These are phyloP conservation scores for Neurospora sp. DNA, from an alignment of 495 filamentous ascomycete genomes.

Conservation along the genomic window DNA sequence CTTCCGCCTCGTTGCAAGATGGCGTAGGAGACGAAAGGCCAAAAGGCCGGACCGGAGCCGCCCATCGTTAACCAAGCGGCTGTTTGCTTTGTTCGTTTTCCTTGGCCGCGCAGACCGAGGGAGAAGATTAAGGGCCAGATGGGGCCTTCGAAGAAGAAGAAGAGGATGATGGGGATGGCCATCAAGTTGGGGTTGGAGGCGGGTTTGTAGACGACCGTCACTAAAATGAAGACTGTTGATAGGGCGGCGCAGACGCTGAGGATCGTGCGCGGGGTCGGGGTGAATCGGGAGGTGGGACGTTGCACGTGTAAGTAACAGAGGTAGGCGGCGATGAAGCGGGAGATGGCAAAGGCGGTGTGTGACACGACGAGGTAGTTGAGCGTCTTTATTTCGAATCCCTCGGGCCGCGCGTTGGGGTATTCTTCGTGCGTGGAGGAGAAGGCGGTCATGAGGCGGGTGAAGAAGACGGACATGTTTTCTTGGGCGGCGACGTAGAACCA, in stretches of 20 bases:
- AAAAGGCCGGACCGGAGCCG: slow-evolving; percentile 53
- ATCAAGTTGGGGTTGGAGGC: slow-evolving; percentile 38
- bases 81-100: slow-evolving; percentile 57
- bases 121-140: slow-evolving; percentile 65
- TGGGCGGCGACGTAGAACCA: slow-evolving; percentile 69
- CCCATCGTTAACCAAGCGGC: slow-evolving; percentile 57
- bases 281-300: slow-evolving; percentile 22
- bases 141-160: slow-evolving; percentile 59
- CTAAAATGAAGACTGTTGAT: slow-evolving; percentile 32
- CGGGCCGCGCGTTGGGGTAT: slow-evolving; percentile 18
- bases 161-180: slow-evolving; percentile 46
- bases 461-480: slow-evolving; percentile 58
- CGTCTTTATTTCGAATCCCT: slow-evolving; percentile 44
- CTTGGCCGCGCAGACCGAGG: slow-evolving; percentile 58
- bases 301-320: slow-evolving; percentile 42
- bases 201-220: slow-evolving; percentile 39
- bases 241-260: slow-evolving; percentile 35
- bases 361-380: slow-evolving; percentile 40
- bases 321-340: slow-evolving; percentile 35
- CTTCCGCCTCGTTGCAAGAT: slow-evolving; percentile 20
- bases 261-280: slow-evolving; percentile 43
- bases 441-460: slow-evolving; percentile 36
- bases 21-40: slow-evolving; percentile 50
- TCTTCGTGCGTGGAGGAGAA: slow-evolving; percentile 14
- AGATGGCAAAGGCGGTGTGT: slow-evolving; percentile 36